Base-by-base conservation (phyloP, 2,329 filamentous ascomycete genomes). In the Exophiala bonariae region DNA sequence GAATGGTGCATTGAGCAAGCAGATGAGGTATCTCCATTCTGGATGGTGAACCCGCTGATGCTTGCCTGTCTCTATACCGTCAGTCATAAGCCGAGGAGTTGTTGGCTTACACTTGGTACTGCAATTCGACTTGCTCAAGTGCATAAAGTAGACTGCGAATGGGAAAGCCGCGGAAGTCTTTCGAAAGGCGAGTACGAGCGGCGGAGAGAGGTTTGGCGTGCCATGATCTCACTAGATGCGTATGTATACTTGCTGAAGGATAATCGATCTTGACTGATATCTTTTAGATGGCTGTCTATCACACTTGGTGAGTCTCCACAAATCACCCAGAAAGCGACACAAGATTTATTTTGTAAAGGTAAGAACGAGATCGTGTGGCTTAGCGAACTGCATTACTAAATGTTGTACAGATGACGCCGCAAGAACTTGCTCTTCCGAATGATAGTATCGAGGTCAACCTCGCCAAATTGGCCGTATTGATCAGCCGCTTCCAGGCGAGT, bases 121-220 rank as follows among this genome's bases (percentile, higher is more conserved):
- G 38, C 38, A 14, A 41, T 41, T 11, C 38, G 38, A n/a, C 38
- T 41, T 41, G 38, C 38, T 41, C 38, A 41, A 26, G 38, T 28
- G 38, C 38, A 41, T 28, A 42, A 42, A 13, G 4, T 42, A 42
- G 40, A 42, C 16, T 30, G 28, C 13, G 40, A 13, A 33, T 31
- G 30, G 19, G 23, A 4, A 20, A 20, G 17, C 30, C 16, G 16
- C 18, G 13, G 22, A 17, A 17, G 28, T 10, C 14, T 42, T n/a
- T 42, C 23, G 30, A n/a, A 4, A 32, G 26, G 34, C 16, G 40
- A 42, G 28, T 42, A 33, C 18, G 40, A 32, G 40, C 14, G 40
- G 40, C 19, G 30, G 40, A 42, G 40, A 42, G 7, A 42, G 30
- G 40, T 42, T 42, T 42, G 40, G 40, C 26, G 40, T 18, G 40